These are phyloP conservation scores for Periconia sp. DNA, from an alignment of 2,329 filamentous ascomycete genomes.

Conservation along the genomic window DNA sequence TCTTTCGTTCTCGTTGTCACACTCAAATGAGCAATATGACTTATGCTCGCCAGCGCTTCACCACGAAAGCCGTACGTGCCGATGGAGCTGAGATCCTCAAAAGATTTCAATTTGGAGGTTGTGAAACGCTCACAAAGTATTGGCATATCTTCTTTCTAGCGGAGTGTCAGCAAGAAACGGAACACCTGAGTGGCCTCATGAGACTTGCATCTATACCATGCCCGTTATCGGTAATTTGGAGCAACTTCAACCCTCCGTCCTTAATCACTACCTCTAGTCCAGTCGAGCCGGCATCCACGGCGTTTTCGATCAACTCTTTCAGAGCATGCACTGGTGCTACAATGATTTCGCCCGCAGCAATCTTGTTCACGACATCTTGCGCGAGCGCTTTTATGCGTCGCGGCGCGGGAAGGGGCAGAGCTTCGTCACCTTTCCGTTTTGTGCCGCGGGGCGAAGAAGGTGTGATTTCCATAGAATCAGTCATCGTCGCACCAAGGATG, in stretches of 20 bases:
- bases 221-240: constrained; percentile 97
- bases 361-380: constrained; percentile 95
- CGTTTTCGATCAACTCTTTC: constrained; percentile 96
- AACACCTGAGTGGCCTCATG: constrained; percentile 8
- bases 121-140: constrained; percentile 96
- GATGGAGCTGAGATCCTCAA: constrained; percentile 88
- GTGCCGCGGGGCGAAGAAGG: constrained; percentile 33
- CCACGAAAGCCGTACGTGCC: constrained; percentile 97
- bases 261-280: constrained; percentile 88
- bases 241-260: constrained; percentile 88
- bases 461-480: constrained; percentile 32
- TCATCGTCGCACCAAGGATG: constrained; percentile 16
- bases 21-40: constrained; percentile 92
- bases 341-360: constrained; percentile 97
- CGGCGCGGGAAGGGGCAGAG: constrained; percentile 37
- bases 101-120: constrained; percentile 90
- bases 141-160: constrained; percentile 81
- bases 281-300: constrained; percentile 95
- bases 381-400: constrained; percentile 73
- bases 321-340: constrained; percentile 94
- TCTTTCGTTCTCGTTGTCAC: constrained; percentile 92
- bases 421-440: constrained; percentile 40
- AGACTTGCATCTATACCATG: constrained; percentile 82
- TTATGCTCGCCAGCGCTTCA: constrained; percentile 95
- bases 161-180: constrained; percentile 10